Conservation (phyloP, 805 yeast genomes). For the Candida hungchunana region DNA sequence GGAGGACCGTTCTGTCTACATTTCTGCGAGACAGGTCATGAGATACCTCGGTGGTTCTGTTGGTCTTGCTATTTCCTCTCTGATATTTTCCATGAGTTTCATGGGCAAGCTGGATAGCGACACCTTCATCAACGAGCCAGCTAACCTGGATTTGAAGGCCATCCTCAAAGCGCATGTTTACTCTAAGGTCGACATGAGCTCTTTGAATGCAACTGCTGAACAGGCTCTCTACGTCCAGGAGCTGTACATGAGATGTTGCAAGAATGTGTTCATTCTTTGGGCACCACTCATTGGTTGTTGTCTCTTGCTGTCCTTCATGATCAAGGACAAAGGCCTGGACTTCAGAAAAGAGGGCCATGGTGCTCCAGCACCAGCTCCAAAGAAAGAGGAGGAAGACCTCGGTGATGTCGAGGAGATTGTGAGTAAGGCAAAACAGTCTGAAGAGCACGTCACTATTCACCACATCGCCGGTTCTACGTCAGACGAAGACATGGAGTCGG, state of each 20-base stretch:
- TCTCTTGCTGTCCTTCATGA: conserved; percentile 11
- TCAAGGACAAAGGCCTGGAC: conserved; percentile 19
- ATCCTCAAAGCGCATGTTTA: conserved; percentile 16
- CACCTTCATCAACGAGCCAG: conserved; percentile 13
- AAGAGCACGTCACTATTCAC: background rate
- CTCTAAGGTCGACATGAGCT: conserved; percentile 14
- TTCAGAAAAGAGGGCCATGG: conserved; percentile 3
- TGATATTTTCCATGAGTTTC: conserved; percentile 22
- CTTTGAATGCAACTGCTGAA: conserved; percentile 4
- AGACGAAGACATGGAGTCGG: background rate
- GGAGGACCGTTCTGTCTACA: conserved; percentile 54
- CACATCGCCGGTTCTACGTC: background rate
- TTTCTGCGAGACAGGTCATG: conserved; percentile 51
- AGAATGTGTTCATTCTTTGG: conserved; percentile 19
- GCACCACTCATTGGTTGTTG: conserved; percentile 17
- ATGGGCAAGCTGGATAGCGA: conserved; percentile 11
- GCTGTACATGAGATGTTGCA: conserved; percentile 17
- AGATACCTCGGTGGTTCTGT: conserved; percentile 61
- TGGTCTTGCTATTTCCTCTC: conserved; percentile 43
- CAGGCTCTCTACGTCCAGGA: conserved; percentile 14
- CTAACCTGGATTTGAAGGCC: conserved; percentile 8
- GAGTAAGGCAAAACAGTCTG: background rate
- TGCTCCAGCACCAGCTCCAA: background rate
- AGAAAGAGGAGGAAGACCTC: background rate
- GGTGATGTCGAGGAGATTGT: background rate